A percentile compares a stretch with the other conserved stretches of the same genome.
Conservation (phyloP, 495 filamentous ascomycete species). For the Monascus purpureus region DNA sequence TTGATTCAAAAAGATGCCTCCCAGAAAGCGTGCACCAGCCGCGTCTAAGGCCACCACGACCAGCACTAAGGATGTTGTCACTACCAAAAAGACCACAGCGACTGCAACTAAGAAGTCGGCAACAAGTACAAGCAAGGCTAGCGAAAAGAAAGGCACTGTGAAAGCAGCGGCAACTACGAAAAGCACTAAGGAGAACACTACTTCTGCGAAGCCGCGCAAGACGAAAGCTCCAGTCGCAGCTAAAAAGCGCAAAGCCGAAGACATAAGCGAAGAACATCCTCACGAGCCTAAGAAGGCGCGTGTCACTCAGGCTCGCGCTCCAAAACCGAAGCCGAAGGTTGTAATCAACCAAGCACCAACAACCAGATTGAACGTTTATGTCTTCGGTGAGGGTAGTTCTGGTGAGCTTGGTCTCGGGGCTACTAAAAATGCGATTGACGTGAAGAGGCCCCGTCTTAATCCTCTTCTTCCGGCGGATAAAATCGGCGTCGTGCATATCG, state of each 20-base stretch:
- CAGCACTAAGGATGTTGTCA: slow-evolving; percentile 2
- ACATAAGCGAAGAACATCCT: slow-evolving; percentile 13
- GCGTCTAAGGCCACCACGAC: slow-evolving; percentile 8
- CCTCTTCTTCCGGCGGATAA: slow-evolving; percentile 38
- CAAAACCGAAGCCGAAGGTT: slow-evolving; percentile 16
- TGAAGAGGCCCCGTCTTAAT: slow-evolving; percentile 57
- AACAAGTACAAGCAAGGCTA: slow-evolving; percentile 4
- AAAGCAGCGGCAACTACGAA: slow-evolving; percentile 2
- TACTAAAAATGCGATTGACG: slow-evolving; percentile 44
- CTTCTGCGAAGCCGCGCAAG: slow-evolving; percentile 4
- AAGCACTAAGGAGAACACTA: slow-evolving; percentile 2
- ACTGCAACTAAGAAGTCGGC: slow-evolving; percentile 6
- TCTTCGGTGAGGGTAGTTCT: slow-evolving; percentile 53
- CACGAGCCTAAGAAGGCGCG: slow-evolving; percentile 17
- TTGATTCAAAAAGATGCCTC: slow-evolving; percentile 23
- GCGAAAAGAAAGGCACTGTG: not conserved
- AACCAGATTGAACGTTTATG: slow-evolving; percentile 45
- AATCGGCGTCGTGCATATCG: slow-evolving; percentile 49
- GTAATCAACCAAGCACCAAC: slow-evolving; percentile 32
- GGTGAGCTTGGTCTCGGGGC: slow-evolving; percentile 56
- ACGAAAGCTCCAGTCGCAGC: slow-evolving; percentile 8
- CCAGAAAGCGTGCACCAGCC: slow-evolving; percentile 14
- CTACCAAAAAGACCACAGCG: slow-evolving; percentile 5
- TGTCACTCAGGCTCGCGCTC: slow-evolving; percentile 10
- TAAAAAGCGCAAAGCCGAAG: slow-evolving; percentile 27